These are phyloP conservation scores for Pseudotulostoma volvatum DNA, from an alignment of 495 filamentous ascomycete species.

Conservation along the genomic window DNA sequence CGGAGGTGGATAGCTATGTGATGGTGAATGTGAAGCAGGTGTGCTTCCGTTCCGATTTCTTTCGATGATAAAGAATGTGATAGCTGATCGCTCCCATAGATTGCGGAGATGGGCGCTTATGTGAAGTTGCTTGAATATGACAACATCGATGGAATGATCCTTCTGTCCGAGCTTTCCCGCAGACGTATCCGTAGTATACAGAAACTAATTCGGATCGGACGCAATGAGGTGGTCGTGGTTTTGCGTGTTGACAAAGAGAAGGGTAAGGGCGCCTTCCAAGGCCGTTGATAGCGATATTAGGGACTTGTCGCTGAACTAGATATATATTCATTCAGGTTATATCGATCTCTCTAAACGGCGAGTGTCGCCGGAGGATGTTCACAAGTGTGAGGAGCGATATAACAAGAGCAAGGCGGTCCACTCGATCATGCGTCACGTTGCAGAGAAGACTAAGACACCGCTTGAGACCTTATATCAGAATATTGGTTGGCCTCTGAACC, in stretches of 20 bases:
- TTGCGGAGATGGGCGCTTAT: conserved; percentile 98
- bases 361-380: conserved; percentile 91
- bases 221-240: conserved; percentile 96
- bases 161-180: conserved; percentile 88
- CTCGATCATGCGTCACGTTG: conserved; percentile 93
- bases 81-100: conserved; percentile 49
- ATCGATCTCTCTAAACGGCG: conserved; percentile 97
- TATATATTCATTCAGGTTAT: conserved; percentile 41
- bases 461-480: conserved; percentile 85
- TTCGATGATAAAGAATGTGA: conserved; percentile 1
- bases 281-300: background rate
- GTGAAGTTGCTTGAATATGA: conserved; percentile 99
- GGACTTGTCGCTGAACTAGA: conserved; percentile 13
- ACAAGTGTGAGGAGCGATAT: conserved; percentile 96
- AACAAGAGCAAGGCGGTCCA: conserved; percentile 99
- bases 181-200: conserved; percentile 96
- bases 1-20: conserved; percentile 96
- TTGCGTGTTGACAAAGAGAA: conserved; percentile 98
- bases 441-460: conserved; percentile 85
- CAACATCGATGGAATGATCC: conserved; percentile 99
- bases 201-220: conserved; percentile 92
- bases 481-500: conserved; percentile 94
- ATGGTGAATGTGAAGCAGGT: conserved; percentile 98
- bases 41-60: conserved; percentile 15
- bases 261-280: conserved; percentile 31